Percentiles rank a stretch among this genome's conserved stretches.
Evolutionary conservation across 2,329 filamentous ascomycete genomes (phyloP).

Genomic region (Colletotrichum sp.): DNA sequence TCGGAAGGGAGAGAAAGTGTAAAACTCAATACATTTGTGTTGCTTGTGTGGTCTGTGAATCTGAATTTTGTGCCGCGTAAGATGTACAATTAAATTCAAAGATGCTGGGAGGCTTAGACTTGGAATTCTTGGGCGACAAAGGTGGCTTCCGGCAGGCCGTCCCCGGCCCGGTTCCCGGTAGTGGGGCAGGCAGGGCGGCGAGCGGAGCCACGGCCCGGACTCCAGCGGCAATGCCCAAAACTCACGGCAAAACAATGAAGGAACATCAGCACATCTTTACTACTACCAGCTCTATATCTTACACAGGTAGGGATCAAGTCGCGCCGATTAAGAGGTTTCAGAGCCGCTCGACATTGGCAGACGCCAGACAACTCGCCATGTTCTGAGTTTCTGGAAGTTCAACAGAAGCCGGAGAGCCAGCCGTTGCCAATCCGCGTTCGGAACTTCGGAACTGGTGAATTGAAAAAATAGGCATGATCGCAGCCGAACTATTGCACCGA

Average conservation of each 20-base stretch:
- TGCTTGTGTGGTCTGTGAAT: neutral
- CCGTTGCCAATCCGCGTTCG: neutral
- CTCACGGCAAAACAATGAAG: neutral
- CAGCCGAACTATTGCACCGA: neutral
- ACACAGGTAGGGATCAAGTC: neutral
- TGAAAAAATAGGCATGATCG: neutral
- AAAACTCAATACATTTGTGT: fast-evolving
- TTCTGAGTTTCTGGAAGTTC: neutral
- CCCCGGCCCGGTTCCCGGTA: neutral
- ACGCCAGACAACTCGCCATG: neutral
- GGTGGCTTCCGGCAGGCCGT: neutral
- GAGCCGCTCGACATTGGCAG: neutral
- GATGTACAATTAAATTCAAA: neutral
- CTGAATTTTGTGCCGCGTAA: fast-evolving
- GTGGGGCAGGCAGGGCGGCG: neutral
- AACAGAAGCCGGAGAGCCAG: neutral
- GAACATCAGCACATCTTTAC: neutral
- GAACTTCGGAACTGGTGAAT: neutral
- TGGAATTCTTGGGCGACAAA: neutral
- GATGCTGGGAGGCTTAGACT: neutral
- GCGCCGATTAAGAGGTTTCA: neutral
- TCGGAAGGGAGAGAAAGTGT: neutral
- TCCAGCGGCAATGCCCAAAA: neutral
- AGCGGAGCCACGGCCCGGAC: neutral
- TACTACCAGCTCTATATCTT: neutral